A percentile compares a stretch with the other conserved stretches of the same genome.
These are phyloP conservation scores for Anisogramma anomala DNA, from an alignment of 2,329 filamentous ascomycete genomes.

Conservation along the genomic window DNA sequence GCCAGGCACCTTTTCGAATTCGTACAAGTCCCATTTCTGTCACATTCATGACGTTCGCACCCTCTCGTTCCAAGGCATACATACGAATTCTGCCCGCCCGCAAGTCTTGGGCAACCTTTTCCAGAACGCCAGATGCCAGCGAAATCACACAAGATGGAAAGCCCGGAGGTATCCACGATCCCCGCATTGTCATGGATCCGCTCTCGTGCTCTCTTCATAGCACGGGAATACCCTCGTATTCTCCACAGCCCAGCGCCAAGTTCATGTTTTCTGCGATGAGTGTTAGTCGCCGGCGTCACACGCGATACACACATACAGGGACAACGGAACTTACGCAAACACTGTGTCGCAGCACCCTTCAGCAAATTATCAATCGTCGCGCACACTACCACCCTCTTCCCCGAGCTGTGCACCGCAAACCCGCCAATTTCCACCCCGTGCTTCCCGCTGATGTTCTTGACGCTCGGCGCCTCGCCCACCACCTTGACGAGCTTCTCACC, in stretches of 20 bases:
- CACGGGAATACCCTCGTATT: conserved; percentile 74
- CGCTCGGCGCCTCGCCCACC: conserved; percentile 72
- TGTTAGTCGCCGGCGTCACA: conserved; percentile 2
- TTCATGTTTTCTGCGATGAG: conserved; percentile 71
- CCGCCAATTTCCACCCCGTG: conserved; percentile 87
- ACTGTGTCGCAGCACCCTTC: conserved; percentile 89
- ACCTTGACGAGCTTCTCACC: conserved; percentile 94
- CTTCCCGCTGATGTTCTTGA: conserved; percentile 73
- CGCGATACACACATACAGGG: conserved; percentile 12
- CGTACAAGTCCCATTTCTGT: no score
- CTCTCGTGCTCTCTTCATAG: conserved; percentile 23
- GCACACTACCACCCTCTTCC: conserved; percentile 88
- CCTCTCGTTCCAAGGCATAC: no score
- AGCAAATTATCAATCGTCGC: conserved; percentile 88
- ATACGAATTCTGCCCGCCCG: not conserved
- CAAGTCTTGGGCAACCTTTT: conserved; percentile 5
- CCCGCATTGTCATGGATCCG: no score
- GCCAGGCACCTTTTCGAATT: no score
- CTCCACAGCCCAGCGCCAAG: conserved; percentile 73
- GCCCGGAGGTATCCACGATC: no score
- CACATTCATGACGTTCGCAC: no score
- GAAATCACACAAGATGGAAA: no score
- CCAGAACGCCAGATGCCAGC: conserved; percentile 13
- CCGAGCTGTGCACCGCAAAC: conserved; percentile 82
- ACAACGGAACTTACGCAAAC: conserved; percentile 58